Base-by-base conservation (phyloP, 768 basidiomycete species). In the Tremella mesenterica region DNA sequence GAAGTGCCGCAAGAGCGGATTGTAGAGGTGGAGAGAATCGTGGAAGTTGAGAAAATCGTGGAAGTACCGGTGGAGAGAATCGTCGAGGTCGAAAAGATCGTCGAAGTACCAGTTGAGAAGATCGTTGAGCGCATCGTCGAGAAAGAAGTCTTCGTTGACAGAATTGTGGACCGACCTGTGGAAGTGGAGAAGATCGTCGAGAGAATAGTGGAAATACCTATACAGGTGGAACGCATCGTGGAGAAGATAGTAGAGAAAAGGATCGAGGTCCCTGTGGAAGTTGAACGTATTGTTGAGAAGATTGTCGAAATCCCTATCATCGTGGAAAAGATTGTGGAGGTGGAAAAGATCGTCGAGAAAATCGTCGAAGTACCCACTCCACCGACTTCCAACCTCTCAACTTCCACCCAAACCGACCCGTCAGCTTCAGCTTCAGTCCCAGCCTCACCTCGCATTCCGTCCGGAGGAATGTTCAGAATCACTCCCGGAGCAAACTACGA, bases 401-500 rank as follows among this genome's bases (percentile, higher is more conserved):
- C 44, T 23, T 29, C 23, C 14, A 25, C 28, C 21, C 14, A 28
- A 8, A 25, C 46, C 18, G 16, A 16, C 4, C n/a, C 23, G 2
- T 30, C 39, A 27, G 21, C 31, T 5, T 20, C 18, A 13, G 51
- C 31, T 50, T 18, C 68, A 63, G 39, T 63, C 65, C 25, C 60
- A 61, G 41, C 41, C 51, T 26, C 23, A 63, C 20, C 54, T 60
- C 18, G 30, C 55, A 3, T 44, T 50, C 28, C 52, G 54, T 12
- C 25, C 51, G 13, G 55, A n/a, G n/a, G n/a, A n/a, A n/a, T 73
- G 34, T 68, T 65, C 70, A 50, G 61, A 23, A 61, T 69, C 33
- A 50, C 46, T 3, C 39, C 65, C n/a, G 70, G 67, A 20, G 33
- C 62, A 25, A 69, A 65, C 46, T 70, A 71, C 57, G 72, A 73